A percentile compares a stretch with the other conserved stretches of the same genome.
phyloP scores from a whole-genome alignment of 805 yeast genomes.

The Candida pseudoglaebosa region DNA sequence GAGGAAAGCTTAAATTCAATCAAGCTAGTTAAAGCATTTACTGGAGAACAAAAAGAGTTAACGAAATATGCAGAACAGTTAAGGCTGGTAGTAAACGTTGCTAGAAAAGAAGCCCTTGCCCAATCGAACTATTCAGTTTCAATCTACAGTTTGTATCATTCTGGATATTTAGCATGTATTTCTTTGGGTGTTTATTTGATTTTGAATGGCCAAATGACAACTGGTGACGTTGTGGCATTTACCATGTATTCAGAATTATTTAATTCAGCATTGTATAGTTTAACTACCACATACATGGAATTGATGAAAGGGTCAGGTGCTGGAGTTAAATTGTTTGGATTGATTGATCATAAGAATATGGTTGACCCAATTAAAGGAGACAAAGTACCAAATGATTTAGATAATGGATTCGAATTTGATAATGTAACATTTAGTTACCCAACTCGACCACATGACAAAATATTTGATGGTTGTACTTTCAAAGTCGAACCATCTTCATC shows the following conservation, averaged over 20 bases:
- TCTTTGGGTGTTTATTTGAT: constrained; percentile 42
- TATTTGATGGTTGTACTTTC: constrained; percentile 37
- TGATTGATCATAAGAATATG: constrained; percentile 34
- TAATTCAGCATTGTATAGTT: constrained; percentile 41
- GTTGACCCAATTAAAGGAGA: constrained; percentile 36
- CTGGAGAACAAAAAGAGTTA: constrained; percentile 40
- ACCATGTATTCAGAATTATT: constrained; percentile 44
- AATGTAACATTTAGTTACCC: constrained; percentile 42
- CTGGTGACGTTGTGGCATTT: constrained; percentile 45
- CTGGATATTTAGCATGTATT: constrained; percentile 40
- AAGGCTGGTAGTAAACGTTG: constrained; percentile 38
- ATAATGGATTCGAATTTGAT: constrained; percentile 35
- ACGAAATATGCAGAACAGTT: constrained; percentile 35
- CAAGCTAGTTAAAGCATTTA: constrained; percentile 40
- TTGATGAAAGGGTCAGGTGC: constrained; percentile 48
- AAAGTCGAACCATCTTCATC: constrained; percentile 32
- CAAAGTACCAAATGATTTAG: constrained; percentile 13
- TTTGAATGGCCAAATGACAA: constrained; percentile 40
- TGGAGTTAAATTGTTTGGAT: constrained; percentile 39
- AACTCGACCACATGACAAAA: constrained; percentile 30
- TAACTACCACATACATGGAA: constrained; percentile 44
- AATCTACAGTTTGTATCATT: constrained; percentile 38
- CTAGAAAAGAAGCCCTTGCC: constrained; percentile 42
- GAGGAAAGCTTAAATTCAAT: constrained; percentile 43
- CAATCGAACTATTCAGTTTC: constrained; percentile 42